Base-by-base conservation (phyloP, 2,329 filamentous ascomycete species). In the Neonectria faginata region DNA sequence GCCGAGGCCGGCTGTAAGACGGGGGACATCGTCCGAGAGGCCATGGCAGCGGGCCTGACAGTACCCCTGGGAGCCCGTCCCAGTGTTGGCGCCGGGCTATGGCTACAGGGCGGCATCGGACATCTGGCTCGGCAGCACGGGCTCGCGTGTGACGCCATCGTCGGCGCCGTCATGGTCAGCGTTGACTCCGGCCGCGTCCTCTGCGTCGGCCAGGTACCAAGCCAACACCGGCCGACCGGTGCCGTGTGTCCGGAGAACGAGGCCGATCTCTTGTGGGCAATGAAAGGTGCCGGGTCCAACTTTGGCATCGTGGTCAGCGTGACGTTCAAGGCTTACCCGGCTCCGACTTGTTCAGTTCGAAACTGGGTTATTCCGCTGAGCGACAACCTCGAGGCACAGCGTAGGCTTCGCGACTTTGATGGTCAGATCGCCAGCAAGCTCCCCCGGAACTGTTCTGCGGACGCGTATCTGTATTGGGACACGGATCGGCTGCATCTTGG, bases 61-160 rank as follows among this genome's bases (percentile, higher is more conserved):
- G 83, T 91, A 2, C 88, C 88, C 0, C 73, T 91, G 3, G 89
- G 88, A 2, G 73, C 86, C 27, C 85, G 88, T 6, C 88, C 88
- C 66, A 90, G 87, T 67, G 87, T 91, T 27, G 88, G 89, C 3
- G 83, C 86, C 0, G 89, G 89, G 0, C 68, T 88, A 14, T 90
- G 87, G 86, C 78, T 91, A 51, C 88, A 91, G 78, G 89, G 89
- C 44, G 88, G 88, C 57, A 88, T 91, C 53, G 88, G 88, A 2
- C 87, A 89, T 67, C 77, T 89, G n/a, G 71, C 84, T 39, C 80
- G 88, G 62, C 59, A 80, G 9, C 75, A 88, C 66, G 88, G 88
- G 1, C 85, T 91, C 12, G 66, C 86, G 3, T 89, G 86, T 67
- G 88, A 91, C 67, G 73, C 82, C 48, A 85, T 91, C 50, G 73